Base-by-base conservation (phyloP, 345 rosid species). In the Luvunga scandens region DNA sequence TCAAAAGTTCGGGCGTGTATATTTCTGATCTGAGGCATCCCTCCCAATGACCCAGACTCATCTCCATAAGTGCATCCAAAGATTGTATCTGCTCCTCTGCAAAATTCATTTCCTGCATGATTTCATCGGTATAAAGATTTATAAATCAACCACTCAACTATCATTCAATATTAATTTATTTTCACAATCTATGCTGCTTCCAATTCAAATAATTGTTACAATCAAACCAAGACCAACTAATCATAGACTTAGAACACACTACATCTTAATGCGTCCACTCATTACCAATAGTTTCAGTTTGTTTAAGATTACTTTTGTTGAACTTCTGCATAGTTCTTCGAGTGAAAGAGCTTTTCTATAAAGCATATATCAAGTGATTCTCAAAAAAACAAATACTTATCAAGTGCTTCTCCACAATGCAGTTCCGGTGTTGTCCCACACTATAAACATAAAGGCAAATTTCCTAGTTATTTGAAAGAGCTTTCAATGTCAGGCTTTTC, bases 41-140 rank as follows among this genome's bases (percentile, higher is more conserved):
- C 83, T 93, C 98, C 99, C 98, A 92, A 3, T 87, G 89, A 38
- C 99, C 97, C 71, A 91, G 60, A 77, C 92, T 95, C 93, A 93
- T 88, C 82, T 95, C 98, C 21, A 72, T 30, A 31, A 95, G 80
- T 0, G 91, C 93, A 72, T 95, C 98, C 1, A 92, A 87, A 57
- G 86, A 85, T 71, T 89, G 97, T 80, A 95, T 86, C 65, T 87
- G 92, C 68, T 87, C 94, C 78, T 84, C 90, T 4, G 86, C 83
- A 77, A 92, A 89, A 89, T 85, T 87, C 90, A 93, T 92, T 83
- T 92, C 99, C 99, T 93, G 88, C 78, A 87, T 50, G 39, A 85
- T 78, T 84, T 55, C 64, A 76, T 36, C 53, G 7, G 27, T 22
- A 69, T 24, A 62, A 67, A 78, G 36, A 31, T 27, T 22, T 39